These are phyloP conservation scores for Ophiostoma angusticollis DNA, from an alignment of 2,329 filamentous ascomycete genomes.

Conservation along the genomic window DNA sequence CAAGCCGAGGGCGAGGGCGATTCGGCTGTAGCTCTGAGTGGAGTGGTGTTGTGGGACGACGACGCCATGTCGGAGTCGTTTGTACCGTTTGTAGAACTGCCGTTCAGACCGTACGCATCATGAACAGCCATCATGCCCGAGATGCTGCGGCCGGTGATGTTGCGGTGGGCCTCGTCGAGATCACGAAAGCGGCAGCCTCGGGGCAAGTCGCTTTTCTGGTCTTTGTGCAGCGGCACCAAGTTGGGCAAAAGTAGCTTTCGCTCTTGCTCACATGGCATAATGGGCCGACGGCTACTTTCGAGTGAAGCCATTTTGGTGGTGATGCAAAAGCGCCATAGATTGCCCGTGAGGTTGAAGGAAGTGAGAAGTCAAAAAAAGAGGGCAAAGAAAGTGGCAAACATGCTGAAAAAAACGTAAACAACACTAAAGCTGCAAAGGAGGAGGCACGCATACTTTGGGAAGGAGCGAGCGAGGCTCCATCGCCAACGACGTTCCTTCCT, in stretches of 20 bases:
- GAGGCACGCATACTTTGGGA: not conserved
- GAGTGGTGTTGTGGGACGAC: conserved; percentile 5
- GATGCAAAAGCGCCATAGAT: no score
- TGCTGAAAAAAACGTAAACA: not conserved
- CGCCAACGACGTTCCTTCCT: not conserved
- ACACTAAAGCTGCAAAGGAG: not conserved
- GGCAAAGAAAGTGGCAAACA: not conserved
- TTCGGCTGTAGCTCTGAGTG: not conserved
- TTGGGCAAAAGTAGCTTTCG: conserved; percentile 6
- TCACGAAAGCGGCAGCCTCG: conserved; percentile 25
- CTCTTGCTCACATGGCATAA: not conserved
- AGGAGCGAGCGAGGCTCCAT: conserved; percentile 1
- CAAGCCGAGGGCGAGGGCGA: not conserved
- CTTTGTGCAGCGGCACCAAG: not conserved
- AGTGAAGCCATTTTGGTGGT: not conserved
- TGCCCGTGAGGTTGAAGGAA: not conserved
- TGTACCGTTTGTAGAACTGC: not conserved
- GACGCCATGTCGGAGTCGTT: not conserved
- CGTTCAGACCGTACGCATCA: not conserved
- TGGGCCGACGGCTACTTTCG: conserved; percentile 3
- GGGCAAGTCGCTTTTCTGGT: conserved; percentile 16
- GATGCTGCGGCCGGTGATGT: conserved; percentile 22
- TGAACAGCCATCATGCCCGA: conserved; percentile 8
- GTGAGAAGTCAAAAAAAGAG: not conserved
- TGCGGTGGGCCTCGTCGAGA: conserved; percentile 26